phyloP scores from a whole-genome alignment of 208 protist genomes.

The Wallacemonas sp. region DNA sequence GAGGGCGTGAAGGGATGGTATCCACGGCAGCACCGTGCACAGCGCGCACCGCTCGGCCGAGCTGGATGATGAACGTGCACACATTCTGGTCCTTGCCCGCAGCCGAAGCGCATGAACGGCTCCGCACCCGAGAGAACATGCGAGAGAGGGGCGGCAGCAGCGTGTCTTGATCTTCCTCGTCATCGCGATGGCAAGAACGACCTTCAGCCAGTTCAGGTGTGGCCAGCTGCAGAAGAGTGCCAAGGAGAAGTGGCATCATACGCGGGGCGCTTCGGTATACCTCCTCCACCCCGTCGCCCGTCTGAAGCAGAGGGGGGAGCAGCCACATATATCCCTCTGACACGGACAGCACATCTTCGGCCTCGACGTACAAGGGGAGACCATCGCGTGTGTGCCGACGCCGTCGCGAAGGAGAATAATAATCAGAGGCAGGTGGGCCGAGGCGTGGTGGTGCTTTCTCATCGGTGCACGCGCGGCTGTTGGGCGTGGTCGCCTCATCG shows the following conservation, averaged over 20 bases:
- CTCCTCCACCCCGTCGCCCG: slow-evolving; percentile 19
- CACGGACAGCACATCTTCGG: slow-evolving; percentile 1
- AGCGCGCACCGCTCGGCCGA: not conserved
- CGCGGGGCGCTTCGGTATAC: slow-evolving; percentile 21
- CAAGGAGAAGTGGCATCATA: slow-evolving; percentile 22
- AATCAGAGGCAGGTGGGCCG: too few relatives aligned
- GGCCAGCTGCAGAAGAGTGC: not conserved
- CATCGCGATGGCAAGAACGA: too few relatives aligned
- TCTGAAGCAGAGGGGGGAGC: slow-evolving; percentile 25
- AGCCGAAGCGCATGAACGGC: too few relatives aligned
- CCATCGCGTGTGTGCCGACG: not conserved
- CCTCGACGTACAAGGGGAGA: slow-evolving; percentile 1
- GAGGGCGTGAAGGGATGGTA: not conserved
- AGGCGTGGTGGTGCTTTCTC: too few relatives aligned
- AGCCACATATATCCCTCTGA: slow-evolving; percentile 2
- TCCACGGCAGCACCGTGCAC: not conserved
- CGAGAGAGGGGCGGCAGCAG: not conserved
- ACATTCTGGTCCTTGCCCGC: too few relatives aligned
- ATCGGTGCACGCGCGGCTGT: too few relatives aligned
- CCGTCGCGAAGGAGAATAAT: too few relatives aligned
- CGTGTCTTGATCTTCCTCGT: not conserved
- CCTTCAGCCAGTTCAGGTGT: not conserved
- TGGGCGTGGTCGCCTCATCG: too few relatives aligned
- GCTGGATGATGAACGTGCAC: too few relatives aligned
- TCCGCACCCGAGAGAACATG: too few relatives aligned